phyloP scores from a whole-genome alignment of 768 basidiomycete species.

The Thelephora ganbajun region DNA sequence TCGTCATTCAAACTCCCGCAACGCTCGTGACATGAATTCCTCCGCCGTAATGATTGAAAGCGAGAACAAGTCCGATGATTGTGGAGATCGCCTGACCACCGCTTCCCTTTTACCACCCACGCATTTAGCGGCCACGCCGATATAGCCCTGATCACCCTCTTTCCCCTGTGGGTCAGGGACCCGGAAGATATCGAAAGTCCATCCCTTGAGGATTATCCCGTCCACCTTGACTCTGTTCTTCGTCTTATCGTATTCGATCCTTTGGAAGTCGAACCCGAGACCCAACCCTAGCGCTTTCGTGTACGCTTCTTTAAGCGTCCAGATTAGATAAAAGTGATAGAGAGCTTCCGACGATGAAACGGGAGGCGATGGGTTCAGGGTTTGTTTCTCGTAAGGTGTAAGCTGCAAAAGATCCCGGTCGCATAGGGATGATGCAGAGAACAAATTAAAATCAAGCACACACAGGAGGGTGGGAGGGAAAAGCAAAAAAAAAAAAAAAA shows the following conservation, averaged over 20 bases:
- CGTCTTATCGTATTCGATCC: slow-evolving; percentile 55
- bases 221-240: slow-evolving; percentile 45
- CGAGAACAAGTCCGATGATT: background rate
- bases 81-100: background rate
- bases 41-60: background rate
- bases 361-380: slow-evolving; percentile 20
- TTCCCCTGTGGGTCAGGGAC: slow-evolving; percentile 14
- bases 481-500: background rate
- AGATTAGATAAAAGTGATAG: slow-evolving; percentile 64
- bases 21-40: background rate
- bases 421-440: background rate
- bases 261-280: slow-evolving; percentile 67
- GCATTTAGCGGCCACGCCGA: slow-evolving; percentile 54
- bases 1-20: background rate
- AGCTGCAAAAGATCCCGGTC: slow-evolving; percentile 17
- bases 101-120: slow-evolving; percentile 25
- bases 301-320: slow-evolving; percentile 89
- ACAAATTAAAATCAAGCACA: too few species aligned
- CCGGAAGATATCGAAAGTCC: slow-evolving; percentile 55
- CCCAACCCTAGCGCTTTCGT: slow-evolving; percentile 80
- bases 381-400: slow-evolving; percentile 22
- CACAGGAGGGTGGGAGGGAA: too few species aligned
- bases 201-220: slow-evolving; percentile 38
- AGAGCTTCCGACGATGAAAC: slow-evolving; percentile 36
- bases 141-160: slow-evolving; percentile 38